phyloP scores from a whole-genome alignment of 2,329 filamentous ascomycete species.

The Epichloe aotearoae region DNA sequence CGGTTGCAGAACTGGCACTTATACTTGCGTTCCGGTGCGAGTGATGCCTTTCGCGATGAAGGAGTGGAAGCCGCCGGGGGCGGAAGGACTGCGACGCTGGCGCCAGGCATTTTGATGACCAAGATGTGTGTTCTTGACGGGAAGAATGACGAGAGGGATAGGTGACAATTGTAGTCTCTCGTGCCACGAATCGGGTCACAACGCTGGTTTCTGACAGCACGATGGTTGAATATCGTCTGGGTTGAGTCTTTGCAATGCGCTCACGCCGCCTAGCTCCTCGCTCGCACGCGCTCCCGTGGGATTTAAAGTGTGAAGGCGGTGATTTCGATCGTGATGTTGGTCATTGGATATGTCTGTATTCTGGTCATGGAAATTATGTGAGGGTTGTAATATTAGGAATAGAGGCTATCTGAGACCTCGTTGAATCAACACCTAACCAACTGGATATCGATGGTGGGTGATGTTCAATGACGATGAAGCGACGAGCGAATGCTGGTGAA shows the following conservation, averaged over 20 bases:
- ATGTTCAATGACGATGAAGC: conserved; percentile 9
- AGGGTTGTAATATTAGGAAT: conserved; percentile 12
- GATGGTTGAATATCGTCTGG: conserved; percentile 49
- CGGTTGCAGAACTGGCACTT: conserved; percentile 98
- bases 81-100: conserved; percentile 51
- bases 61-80: conserved; percentile 55
- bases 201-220: conserved; percentile 25
- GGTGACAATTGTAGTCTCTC: conserved; percentile 5
- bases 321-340: conserved; percentile 34
- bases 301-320: conserved; percentile 56
- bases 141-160: conserved; percentile 11
- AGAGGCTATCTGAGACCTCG: conserved; percentile 20
- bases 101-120: conserved; percentile 52
- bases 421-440: conserved; percentile 9
- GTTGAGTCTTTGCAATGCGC: conserved; percentile 14
- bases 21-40: conserved; percentile 92
- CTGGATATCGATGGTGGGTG: conserved; percentile 14
- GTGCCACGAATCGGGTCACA: conserved; percentile 13
- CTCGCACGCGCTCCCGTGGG: conserved; percentile 53
- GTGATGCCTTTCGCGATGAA: conserved; percentile 60
- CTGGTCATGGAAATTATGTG: conserved; percentile 29
- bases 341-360: conserved; percentile 37
- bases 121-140: conserved; percentile 18
- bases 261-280: conserved; percentile 33
- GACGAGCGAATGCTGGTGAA: conserved; percentile 11